Conservation (phyloP, 2,329 filamentous ascomycete genomes). For the Penicillium sp. region DNA sequence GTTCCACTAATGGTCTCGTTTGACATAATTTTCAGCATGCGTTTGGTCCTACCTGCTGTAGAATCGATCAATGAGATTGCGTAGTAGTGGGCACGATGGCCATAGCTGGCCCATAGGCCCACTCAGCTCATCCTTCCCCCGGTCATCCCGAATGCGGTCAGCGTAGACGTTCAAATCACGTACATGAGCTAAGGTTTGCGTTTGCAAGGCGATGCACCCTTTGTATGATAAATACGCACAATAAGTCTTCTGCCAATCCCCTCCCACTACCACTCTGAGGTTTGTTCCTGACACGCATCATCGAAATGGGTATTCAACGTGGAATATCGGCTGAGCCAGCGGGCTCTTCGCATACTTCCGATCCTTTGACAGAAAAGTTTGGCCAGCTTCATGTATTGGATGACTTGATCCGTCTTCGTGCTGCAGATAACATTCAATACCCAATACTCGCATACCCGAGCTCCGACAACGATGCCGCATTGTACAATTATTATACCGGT, state of each 20-base stretch:
- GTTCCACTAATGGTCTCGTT: neutral
- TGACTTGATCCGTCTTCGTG: constrained; percentile 44
- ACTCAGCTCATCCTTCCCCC: neutral
- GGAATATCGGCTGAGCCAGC: constrained; percentile 5
- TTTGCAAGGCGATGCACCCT: neutral
- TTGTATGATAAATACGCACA: neutral
- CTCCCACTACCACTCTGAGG: neutral
- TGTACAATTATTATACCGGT: constrained; percentile 45
- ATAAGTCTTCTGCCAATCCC: neutral
- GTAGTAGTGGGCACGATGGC: neutral
- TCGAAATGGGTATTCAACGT: constrained; percentile 22
- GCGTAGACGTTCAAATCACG: neutral
- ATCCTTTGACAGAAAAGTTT: constrained; percentile 30
- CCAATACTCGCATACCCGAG: constrained; percentile 46
- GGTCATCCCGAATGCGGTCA: constrained; percentile 18
- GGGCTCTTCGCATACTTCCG: constrained; percentile 5
- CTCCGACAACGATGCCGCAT: constrained; percentile 29
- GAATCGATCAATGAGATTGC: no score
- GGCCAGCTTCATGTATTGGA: constrained; percentile 44
- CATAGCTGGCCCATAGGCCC: neutral
- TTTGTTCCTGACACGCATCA: neutral
- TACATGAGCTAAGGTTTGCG: no score
- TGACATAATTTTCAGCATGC: neutral
- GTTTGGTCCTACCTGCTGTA: no score
- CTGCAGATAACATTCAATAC: constrained; percentile 38